phyloP scores from a whole-genome alignment of 2,329 filamentous ascomycete genomes.

The Fusarium sacchari region DNA sequence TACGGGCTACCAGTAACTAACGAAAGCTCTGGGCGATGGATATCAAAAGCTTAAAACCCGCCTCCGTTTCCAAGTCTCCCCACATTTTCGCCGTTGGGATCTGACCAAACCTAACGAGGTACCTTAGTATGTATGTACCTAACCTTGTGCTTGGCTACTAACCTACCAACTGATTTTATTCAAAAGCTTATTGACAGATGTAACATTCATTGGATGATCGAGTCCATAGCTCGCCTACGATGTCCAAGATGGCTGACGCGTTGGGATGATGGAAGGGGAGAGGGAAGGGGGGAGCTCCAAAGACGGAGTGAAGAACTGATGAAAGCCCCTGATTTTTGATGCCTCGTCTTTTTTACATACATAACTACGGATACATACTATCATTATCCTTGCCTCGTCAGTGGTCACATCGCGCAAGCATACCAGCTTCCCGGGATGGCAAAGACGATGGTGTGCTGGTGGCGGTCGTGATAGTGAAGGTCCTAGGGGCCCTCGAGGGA shows the following conservation, averaged over 20 bases:
- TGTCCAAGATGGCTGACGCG: constrained; percentile 2
- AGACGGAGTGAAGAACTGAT: background rate
- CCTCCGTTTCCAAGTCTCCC: background rate
- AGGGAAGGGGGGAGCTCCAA: background rate
- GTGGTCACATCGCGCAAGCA: constrained; percentile 22
- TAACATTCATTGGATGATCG: background rate
- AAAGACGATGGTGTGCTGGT: background rate
- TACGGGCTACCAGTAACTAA: background rate
- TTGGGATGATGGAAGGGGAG: constrained; percentile 3
- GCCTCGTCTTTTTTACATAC: constrained; percentile 7
- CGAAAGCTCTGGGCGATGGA: background rate
- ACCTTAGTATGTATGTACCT: too few species aligned
- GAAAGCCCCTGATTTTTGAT: constrained; percentile 22
- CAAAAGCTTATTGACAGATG: constrained; percentile 17
- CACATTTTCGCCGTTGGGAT: constrained; percentile 30
- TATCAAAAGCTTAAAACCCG: background rate
- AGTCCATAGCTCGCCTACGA: background rate
- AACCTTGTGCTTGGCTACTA: constrained; percentile 10
- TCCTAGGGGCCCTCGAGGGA: background rate
- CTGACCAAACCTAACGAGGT: background rate
- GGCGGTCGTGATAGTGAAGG: background rate
- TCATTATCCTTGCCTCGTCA: constrained; percentile 8
- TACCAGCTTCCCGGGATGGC: constrained; percentile 21
- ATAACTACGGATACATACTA: too few species aligned
- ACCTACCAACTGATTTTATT: background rate